Evolutionary conservation across 495 filamentous ascomycete genomes (phyloP).

Genomic region (Aspergillus conjunctus): DNA sequence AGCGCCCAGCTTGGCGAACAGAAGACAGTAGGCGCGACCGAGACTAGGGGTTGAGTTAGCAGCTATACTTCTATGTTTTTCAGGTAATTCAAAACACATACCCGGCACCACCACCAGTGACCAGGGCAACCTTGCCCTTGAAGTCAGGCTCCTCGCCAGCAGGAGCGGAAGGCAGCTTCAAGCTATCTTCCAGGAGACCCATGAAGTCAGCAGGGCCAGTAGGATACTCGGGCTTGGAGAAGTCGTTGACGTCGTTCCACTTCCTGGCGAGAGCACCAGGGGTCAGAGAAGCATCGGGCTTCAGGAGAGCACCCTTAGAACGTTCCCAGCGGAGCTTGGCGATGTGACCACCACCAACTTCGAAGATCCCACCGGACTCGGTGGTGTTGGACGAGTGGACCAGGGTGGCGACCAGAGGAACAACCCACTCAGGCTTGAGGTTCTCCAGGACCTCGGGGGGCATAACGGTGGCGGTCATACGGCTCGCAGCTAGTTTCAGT

Average conservation of each 20-base stretch:
- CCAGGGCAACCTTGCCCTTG: constrained; percentile 84
- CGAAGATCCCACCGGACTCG: constrained; percentile 89
- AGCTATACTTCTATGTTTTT: no score
- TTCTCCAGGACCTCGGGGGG: constrained; percentile 87
- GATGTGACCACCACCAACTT: constrained; percentile 90
- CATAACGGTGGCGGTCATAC: constrained; percentile 98
- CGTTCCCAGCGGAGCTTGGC: constrained; percentile 97
- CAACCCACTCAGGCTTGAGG: constrained; percentile 94
- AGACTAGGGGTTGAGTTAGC: constrained; percentile 49
- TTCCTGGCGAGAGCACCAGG: constrained; percentile 83
- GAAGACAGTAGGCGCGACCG: constrained; percentile 87
- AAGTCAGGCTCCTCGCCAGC: constrained; percentile 81
- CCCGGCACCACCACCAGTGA: constrained; percentile 88
- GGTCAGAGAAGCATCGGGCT: constrained; percentile 85
- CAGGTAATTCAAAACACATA: no score
- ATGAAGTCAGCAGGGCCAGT: constrained; percentile 89
- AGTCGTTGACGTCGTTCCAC: constrained; percentile 88
- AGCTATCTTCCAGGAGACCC: constrained; percentile 79
- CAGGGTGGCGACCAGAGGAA: constrained; percentile 88
- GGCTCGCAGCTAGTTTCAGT: constrained; percentile 67
- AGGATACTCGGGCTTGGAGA: constrained; percentile 81
- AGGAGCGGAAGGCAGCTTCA: constrained; percentile 73
- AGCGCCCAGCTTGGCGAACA: constrained; percentile 88
- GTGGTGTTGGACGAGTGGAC: constrained; percentile 83
- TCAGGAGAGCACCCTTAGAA: constrained; percentile 84